Evolutionary conservation across 192 early-diverging fungal genomes (phyloP).

Genomic region (Umbelopsis sp.): DNA sequence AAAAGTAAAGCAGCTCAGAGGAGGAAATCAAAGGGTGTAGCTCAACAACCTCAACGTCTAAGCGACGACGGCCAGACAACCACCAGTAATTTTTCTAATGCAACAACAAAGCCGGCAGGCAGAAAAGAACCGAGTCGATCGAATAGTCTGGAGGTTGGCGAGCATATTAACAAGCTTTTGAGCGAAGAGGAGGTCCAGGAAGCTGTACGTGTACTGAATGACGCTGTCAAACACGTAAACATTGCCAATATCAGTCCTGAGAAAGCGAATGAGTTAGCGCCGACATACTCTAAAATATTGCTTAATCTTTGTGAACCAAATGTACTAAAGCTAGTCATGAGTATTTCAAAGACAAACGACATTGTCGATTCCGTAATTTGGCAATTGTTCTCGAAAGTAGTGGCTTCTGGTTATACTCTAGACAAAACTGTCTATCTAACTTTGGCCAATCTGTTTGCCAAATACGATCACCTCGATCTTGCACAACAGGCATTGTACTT

Average conservation of each 20-base stretch:
- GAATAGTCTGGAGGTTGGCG: conserved; percentile 23
- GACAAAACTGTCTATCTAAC: conserved; percentile 19
- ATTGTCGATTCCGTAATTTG: conserved; percentile 23
- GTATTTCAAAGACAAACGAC: not conserved
- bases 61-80: no score
- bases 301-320: conserved; percentile 25
- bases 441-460: conserved; percentile 19
- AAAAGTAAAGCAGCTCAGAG: no score
- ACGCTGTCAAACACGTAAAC: conserved; percentile 9
- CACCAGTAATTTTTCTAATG: no score
- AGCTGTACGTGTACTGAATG: conserved; percentile 8
- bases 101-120: not conserved
- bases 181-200: conserved; percentile 12
- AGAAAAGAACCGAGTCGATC: not conserved
- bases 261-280: conserved; percentile 8
- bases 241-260: conserved; percentile 12
- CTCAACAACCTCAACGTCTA: no score
- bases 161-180: conserved; percentile 6
- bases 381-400: conserved; percentile 29
- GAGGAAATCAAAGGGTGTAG: no score
- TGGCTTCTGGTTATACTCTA: conserved; percentile 29
- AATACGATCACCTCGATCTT: conserved; percentile 12
- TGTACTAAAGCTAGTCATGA: not conserved
- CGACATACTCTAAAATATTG: conserved; percentile 27
- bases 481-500: conserved; percentile 31